Evolutionary conservation across 2,329 filamentous ascomycete species (phyloP), one percentile per base, ranked within the genome.

Genomic region (Colletotrichum agaves): DNA sequence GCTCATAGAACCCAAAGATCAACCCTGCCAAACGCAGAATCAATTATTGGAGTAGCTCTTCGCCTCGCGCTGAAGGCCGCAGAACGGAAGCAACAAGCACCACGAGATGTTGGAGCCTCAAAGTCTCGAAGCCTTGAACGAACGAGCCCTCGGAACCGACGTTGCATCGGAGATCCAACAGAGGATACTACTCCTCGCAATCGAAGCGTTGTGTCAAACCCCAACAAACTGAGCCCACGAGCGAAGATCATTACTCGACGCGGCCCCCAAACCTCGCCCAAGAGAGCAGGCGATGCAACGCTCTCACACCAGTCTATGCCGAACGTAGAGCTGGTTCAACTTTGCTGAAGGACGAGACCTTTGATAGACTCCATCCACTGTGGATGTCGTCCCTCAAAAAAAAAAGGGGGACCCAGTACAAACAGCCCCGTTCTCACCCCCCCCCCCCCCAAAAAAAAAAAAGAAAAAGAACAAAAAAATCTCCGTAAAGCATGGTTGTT

Each of bases 161-260:
- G 56, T 59, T n/a, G 56, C 43, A 49, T 59, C 41, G 55, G 55
- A 23, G 27, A 41, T 35, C 17, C 37, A 35, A 23, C 15, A 35
- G 27, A 37, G 39, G 5, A 58, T 19, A 44, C 15, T 19, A 39
- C 35, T 27, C 43, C 12, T 19, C 17, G 17, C 5, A 50, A 43
- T 39, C 23, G 17, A 49, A 49, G 12, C 17, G 44, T 49, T 15
- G 33, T 19, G 21, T 27, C 41, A 39, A 49, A 47, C 10, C 17
- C n/a, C 19, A 12, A 19, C 44, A 37, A 50, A 5, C 11, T 50
- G 19, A 61, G 46, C 57, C 21, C n/a, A 21, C 8, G 15, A 10
- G 46, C 27, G 60, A 37, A 50, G 60, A 63, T 67, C 64, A 41
- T 63, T 63, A 49, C 60, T 56, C 52, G 23, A 19, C 64, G 64